Evolutionary conservation across 352 stramenopile genomes (phyloP).

Genomic region (Phytophthora crassamura): DNA sequence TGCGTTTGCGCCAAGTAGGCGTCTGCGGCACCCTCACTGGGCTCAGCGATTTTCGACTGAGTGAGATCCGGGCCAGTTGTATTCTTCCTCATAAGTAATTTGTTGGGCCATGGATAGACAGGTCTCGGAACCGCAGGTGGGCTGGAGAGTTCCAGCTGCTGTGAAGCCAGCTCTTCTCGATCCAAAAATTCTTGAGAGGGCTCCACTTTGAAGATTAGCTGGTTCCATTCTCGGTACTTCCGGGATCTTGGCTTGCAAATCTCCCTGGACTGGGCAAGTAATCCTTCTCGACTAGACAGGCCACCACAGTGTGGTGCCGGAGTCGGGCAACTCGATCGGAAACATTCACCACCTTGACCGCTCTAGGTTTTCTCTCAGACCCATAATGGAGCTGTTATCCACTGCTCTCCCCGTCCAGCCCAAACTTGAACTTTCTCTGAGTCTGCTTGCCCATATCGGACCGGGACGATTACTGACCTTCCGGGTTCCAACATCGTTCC

Average conservation of each 20-base stretch:
- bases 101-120: no score
- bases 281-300: neutral
- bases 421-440: no score
- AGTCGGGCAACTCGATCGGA: no score
- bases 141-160: neutral
- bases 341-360: neutral
- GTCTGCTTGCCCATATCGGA: no score
- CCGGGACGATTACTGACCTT: no score
- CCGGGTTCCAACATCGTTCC: no score
- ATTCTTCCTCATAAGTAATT: no score
- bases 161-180: neutral
- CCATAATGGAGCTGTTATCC: slow-evolving; percentile 2
- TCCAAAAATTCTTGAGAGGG: neutral
- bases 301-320: neutral
- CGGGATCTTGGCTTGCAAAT: neutral
- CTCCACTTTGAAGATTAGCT: neutral
- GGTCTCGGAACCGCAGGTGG: neutral
- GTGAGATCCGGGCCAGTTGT: no score
- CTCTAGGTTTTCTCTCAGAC: neutral
- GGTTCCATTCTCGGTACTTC: neutral
- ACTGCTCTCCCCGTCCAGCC: no score
- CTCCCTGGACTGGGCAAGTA: neutral
- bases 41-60: no score
- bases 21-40: no score
- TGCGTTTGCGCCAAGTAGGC: no score